phyloP scores from a whole-genome alignment of 164 flowering plant genomes.

The Annona squamosa region DNA sequence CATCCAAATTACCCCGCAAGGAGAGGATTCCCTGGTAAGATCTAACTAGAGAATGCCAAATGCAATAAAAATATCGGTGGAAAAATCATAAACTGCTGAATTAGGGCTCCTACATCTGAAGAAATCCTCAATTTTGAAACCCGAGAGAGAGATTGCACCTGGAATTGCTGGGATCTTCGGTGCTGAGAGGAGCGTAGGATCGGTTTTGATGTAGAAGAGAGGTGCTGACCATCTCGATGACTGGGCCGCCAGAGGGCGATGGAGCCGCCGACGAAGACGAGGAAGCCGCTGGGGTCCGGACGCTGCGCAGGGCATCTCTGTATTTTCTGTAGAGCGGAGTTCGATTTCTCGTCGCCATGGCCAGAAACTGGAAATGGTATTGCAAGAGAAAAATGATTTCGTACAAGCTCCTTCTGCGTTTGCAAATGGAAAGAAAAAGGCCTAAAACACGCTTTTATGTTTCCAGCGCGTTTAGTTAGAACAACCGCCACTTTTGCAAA shows the following conservation, averaged over 20 bases:
- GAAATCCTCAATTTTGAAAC: neutral
- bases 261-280: slow-evolving; percentile 10
- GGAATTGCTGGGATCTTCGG: slow-evolving; percentile 53
- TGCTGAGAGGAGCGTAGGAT: slow-evolving; percentile 56
- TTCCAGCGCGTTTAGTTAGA: too few relatives aligned
- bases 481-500: too few relatives aligned
- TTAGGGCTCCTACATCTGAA: neutral
- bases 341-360: slow-evolving; percentile 78
- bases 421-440: too few relatives aligned
- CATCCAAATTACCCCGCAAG: too few relatives aligned
- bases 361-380: neutral
- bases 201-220: slow-evolving; percentile 42
- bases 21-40: neutral
- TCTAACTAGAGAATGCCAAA: neutral
- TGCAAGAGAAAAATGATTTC: too few relatives aligned
- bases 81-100: neutral
- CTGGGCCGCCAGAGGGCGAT: slow-evolving; percentile 38
- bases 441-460: too few relatives aligned
- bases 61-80: too few relatives aligned
- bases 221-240: slow-evolving; percentile 43
- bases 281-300: slow-evolving; percentile 24
- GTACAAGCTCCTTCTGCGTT: too few relatives aligned
- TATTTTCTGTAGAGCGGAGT: slow-evolving; percentile 49
- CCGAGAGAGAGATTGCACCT: slow-evolving; percentile 13
- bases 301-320: slow-evolving; percentile 76